Evolutionary conservation across 2,329 filamentous ascomycete species (phyloP), one percentile per base, ranked within the genome.

Genomic region (Fusarium paranaense): DNA sequence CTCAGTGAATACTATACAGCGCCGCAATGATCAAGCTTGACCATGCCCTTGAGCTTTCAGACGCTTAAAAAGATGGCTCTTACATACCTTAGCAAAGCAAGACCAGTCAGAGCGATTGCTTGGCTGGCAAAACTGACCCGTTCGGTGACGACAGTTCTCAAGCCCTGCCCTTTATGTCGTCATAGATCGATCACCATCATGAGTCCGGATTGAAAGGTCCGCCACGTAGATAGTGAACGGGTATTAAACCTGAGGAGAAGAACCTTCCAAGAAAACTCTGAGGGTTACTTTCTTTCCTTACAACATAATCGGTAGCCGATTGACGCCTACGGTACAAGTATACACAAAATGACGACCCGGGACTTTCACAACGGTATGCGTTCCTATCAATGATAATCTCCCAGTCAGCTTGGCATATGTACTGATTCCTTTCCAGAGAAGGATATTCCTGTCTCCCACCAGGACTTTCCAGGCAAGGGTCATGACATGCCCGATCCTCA

Each of bases 371-470:
- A 76, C 45, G 75, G 76, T 77, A 67, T 68, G 10, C 32, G 16
- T 37, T 64, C 14, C 32, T 16, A 5, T 20, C 6, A 2, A 14
- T 11, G 50, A 52, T n/a, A 11, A n/a, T 25, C 4, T 30, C 20
- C 20, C 18, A 11, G 30, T 9, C 20, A 27, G 20, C 33, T 37
- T 16, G 35, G 2, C 25, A 13, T 27, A 27, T 18, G 7, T 47
- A 27, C 69, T 74, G 18, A 74, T 14, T 38, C 10, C 11, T 87
- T 22, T 87, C 86, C 1, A 85, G 76, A 74, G 47, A 67, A 73
- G 56, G 66, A 78, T 18, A 78, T 81, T 61, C 79, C 79, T 37
- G 65, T 81, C 58, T 67, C 75, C 13, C 68, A 80, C 62, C 79
- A 81, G 74, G 68, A 72, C 32, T 80, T 81, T 56, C 79, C 79